These are phyloP conservation scores for Wickerhamiella occidentalis DNA, from an alignment of 805 yeast species.

Conservation along the genomic window DNA sequence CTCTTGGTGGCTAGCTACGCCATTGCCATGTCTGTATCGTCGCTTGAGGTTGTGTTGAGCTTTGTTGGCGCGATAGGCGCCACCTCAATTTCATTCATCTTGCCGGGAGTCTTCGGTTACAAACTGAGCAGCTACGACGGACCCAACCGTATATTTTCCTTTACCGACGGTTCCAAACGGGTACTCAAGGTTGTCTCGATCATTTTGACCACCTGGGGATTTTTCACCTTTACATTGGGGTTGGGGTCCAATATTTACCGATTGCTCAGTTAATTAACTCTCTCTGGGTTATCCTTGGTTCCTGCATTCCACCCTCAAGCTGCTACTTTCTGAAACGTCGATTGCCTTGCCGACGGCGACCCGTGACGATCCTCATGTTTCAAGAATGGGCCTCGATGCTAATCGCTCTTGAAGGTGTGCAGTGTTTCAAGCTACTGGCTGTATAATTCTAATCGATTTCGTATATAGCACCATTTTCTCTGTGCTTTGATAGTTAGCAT, in stretches of 20 bases:
- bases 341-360: too few relatives aligned
- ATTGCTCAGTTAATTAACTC: background rate
- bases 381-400: background rate
- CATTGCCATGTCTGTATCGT: conserved; percentile 53
- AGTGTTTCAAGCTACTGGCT: background rate
- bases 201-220: conserved; percentile 54
- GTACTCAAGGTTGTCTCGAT: conserved; percentile 36
- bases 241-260: conserved; percentile 28
- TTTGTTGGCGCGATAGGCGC: conserved; percentile 91
- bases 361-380: background rate
- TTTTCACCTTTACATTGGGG: conserved; percentile 58
- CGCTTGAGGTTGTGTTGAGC: conserved; percentile 72
- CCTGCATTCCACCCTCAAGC: conserved; percentile 1
- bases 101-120: conserved; percentile 81
- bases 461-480: too few relatives aligned
- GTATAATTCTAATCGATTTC: background rate
- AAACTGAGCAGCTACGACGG: conserved; percentile 31
- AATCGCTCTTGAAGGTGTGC: too few relatives aligned
- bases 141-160: conserved; percentile 14
- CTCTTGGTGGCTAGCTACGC: conserved; percentile 45
- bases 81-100: conserved; percentile 77
- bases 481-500: too few relatives aligned
- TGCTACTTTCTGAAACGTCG: background rate
- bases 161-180: conserved; percentile 9
- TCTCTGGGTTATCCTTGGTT: background rate